These are phyloP conservation scores for Trypanosoma rangeli DNA, from an alignment of 208 protist species.

Conservation along the genomic window DNA sequence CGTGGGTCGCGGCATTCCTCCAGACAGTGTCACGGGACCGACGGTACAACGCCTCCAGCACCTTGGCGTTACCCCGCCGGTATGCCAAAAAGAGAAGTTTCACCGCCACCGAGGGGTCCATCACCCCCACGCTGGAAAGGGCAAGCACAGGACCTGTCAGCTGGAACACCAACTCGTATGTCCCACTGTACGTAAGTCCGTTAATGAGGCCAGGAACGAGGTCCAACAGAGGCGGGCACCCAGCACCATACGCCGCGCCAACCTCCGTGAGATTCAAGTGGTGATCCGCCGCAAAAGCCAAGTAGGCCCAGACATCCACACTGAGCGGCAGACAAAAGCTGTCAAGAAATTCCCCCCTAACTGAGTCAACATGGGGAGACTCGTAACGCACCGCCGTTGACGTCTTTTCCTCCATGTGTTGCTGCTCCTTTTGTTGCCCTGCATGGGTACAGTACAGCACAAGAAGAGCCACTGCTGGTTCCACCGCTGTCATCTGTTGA, in stretches of 20 bases:
- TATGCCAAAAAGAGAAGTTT: slow-evolving; percentile 65
- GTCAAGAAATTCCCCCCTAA: slow-evolving; percentile 45
- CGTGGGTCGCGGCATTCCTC: slow-evolving; percentile 39
- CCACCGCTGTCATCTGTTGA: slow-evolving; percentile 30
- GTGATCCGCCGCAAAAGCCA: slow-evolving; percentile 63
- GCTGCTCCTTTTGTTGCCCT: not conserved
- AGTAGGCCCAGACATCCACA: slow-evolving; percentile 45
- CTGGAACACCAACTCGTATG: slow-evolving; percentile 57
- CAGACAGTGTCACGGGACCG: slow-evolving; percentile 29
- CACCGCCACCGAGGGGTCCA: slow-evolving; percentile 47
- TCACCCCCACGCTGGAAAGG: slow-evolving; percentile 20
- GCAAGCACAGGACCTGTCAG: slow-evolving; percentile 41
- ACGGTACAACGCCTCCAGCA: slow-evolving; percentile 55
- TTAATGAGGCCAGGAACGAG: slow-evolving; percentile 54
- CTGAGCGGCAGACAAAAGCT: slow-evolving; percentile 41
- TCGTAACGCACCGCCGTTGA: not conserved
- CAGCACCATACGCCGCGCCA: slow-evolving; percentile 18
- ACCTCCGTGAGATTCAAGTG: slow-evolving; percentile 30
- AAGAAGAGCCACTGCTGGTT: slow-evolving; percentile 49
- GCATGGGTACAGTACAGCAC: slow-evolving; percentile 51
- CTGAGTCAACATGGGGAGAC: slow-evolving; percentile 27
- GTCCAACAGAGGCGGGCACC: slow-evolving; percentile 35
- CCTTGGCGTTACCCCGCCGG: slow-evolving; percentile 33
- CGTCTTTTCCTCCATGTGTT: not conserved
- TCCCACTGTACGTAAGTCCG: slow-evolving; percentile 45